These are phyloP conservation scores for Hydnomerulius pinastri DNA, from an alignment of 768 basidiomycete species.

Conservation along the genomic window DNA sequence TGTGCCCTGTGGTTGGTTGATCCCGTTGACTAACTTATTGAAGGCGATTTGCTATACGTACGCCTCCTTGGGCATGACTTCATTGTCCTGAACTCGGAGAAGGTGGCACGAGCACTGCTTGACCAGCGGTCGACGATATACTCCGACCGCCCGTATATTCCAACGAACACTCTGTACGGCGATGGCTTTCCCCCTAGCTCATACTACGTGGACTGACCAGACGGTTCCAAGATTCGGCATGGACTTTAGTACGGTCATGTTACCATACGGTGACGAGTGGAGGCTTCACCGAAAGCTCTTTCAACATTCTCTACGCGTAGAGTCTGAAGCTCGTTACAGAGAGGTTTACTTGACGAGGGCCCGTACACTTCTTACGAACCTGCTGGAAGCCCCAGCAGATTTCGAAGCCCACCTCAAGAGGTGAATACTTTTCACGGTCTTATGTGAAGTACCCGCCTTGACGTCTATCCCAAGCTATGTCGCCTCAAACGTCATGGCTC, in stretches of 20 bases:
- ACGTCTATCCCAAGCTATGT: constrained; percentile 15
- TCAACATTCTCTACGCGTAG: constrained; percentile 27
- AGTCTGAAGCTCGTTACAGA: constrained; percentile 19
- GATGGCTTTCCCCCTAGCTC: neutral
- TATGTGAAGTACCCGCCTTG: neutral
- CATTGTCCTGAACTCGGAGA: constrained; percentile 31
- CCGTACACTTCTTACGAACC: constrained; percentile 19
- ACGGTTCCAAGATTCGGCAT: constrained; percentile 23
- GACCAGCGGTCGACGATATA: constrained; percentile 31
- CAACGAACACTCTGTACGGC: constrained; percentile 15
- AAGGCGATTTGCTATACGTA: constrained; percentile 24
- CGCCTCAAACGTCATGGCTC: constrained; percentile 26
- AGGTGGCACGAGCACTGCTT: constrained; percentile 23
- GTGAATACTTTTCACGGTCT: constrained; percentile 3
- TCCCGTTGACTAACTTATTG: neutral
- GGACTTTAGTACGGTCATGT: constrained; percentile 27
- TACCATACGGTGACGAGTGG: constrained; percentile 34
- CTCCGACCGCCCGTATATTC: constrained; percentile 26
- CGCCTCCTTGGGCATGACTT: constrained; percentile 26
- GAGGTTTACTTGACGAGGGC: constrained; percentile 22
- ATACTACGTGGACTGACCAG: neutral
- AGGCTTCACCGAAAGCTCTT: constrained; percentile 31
- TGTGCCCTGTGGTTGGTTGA: neutral
- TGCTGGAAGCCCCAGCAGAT: constrained; percentile 22
- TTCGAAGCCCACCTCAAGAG: constrained; percentile 27